phyloP scores from a whole-genome alignment of 1,139 yeast species.

The Geotrichum cucujoidarum region DNA sequence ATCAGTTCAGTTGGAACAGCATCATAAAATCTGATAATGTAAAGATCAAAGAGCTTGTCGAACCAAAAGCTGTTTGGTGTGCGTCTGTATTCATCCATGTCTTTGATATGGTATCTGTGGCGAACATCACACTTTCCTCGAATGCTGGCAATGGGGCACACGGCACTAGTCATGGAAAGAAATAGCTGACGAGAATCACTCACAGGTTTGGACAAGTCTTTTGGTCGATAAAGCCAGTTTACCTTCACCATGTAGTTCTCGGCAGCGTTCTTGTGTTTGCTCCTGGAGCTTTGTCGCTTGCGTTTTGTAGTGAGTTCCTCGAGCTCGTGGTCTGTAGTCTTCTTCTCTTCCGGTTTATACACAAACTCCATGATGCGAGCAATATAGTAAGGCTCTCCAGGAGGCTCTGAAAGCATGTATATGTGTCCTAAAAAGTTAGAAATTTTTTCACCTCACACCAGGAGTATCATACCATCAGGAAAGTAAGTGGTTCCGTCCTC shows the following conservation, averaged over 20 bases:
- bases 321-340: background rate
- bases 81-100: slow-evolving; percentile 51
- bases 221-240: slow-evolving; percentile 89
- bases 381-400: slow-evolving; percentile 90
- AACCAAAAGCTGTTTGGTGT: slow-evolving; percentile 75
- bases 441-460: slow-evolving; percentile 1
- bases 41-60: slow-evolving; percentile 79
- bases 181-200: slow-evolving; percentile 69
- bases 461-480: slow-evolving; percentile 32
- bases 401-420: slow-evolving; percentile 86
- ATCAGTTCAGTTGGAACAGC: slow-evolving; percentile 58
- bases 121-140: slow-evolving; percentile 72
- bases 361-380: slow-evolving; percentile 81
- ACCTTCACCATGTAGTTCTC: slow-evolving; percentile 57
- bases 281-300: background rate
- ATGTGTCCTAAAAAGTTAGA: slow-evolving; percentile 49
- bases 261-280: slow-evolving; percentile 37
- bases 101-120: slow-evolving; percentile 62
- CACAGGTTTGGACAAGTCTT: slow-evolving; percentile 68
- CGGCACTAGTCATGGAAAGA: slow-evolving; percentile 84
- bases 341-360: slow-evolving; percentile 20
- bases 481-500: slow-evolving; percentile 35
- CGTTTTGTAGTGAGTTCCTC: background rate
- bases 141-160: slow-evolving; percentile 70
- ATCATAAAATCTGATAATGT: slow-evolving; percentile 74